Evolutionary conservation across 805 yeast species (phyloP).

Genomic region (Candida maris): DNA sequence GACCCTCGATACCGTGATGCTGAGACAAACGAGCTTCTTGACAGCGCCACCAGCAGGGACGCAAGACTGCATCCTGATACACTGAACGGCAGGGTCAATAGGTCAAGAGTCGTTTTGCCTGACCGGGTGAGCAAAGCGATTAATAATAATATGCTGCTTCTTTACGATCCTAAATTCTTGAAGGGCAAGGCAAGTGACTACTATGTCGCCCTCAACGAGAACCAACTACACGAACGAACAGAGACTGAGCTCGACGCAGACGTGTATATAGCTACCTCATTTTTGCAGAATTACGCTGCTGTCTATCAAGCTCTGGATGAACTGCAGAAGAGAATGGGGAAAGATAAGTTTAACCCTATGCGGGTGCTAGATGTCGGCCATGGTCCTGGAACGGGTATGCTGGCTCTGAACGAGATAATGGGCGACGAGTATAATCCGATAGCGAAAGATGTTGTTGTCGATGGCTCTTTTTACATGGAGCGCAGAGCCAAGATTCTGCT

Average conservation of each 20-base stretch:
- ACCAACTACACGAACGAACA: slow-evolving; percentile 45
- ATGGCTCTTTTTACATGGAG: slow-evolving; percentile 71
- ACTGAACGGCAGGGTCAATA: slow-evolving; percentile 49
- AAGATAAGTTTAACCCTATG: slow-evolving; percentile 54
- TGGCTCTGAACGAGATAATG: slow-evolving; percentile 82
- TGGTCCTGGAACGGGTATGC: slow-evolving; percentile 91
- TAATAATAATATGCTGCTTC: slow-evolving; percentile 56
- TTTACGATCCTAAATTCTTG: slow-evolving; percentile 60
- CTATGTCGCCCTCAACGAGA: slow-evolving; percentile 40
- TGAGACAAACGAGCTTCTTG: slow-evolving; percentile 28
- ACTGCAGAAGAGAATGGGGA: slow-evolving; percentile 52
- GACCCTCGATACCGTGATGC: slow-evolving; percentile 32
- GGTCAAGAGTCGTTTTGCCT: slow-evolving; percentile 54
- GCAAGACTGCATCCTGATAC: slow-evolving; percentile 61
- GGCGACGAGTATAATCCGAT: slow-evolving; percentile 59
- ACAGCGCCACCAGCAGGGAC: slow-evolving; percentile 44
- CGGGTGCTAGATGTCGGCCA: slow-evolving; percentile 74
- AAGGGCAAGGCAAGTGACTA: slow-evolving; percentile 50
- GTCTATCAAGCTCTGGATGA: slow-evolving; percentile 64
- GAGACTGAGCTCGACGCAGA: slow-evolving; percentile 57
- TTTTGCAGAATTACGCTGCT: slow-evolving; percentile 77
- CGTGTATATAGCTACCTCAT: slow-evolving; percentile 74
- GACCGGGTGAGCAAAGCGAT: slow-evolving; percentile 52
- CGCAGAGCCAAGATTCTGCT: slow-evolving; percentile 74
- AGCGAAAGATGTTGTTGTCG: slow-evolving; percentile 65